Conservation (phyloP, 352 stramenopile genomes). For the Phytophthora litchii region DNA sequence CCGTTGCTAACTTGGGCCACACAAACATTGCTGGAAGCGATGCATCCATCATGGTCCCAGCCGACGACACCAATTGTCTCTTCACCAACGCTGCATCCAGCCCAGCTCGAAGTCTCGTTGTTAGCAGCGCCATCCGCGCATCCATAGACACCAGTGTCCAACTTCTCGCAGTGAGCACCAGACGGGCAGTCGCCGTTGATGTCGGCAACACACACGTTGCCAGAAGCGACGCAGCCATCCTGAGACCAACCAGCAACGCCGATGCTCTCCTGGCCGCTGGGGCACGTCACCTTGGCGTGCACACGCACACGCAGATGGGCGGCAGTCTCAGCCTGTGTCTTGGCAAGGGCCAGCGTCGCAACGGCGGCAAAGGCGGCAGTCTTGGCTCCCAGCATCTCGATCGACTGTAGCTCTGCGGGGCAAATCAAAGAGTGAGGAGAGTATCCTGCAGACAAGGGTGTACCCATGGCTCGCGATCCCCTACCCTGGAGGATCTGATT, state of each 20-base stretch:
- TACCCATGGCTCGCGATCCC: constrained; percentile 14
- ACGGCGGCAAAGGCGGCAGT: constrained; percentile 28
- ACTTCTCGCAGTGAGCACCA: too few species aligned
- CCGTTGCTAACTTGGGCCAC: constrained; percentile 33
- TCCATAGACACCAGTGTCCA: too few species aligned
- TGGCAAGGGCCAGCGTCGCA: constrained; percentile 26
- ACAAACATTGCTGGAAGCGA: constrained; percentile 21
- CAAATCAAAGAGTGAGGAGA: constrained; percentile 36
- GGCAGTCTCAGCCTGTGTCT: constrained; percentile 29
- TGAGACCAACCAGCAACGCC: constrained; percentile 20
- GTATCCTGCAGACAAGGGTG: constrained; percentile 6
- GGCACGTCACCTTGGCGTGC: constrained; percentile 21
- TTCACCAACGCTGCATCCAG: too few species aligned
- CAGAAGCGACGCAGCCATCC: constrained; percentile 7
- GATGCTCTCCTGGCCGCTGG: constrained; percentile 25
- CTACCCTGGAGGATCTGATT: constrained; percentile 6
- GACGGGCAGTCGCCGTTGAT: too few species aligned
- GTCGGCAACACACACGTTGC: neutral
- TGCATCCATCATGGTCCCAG: constrained; percentile 30
- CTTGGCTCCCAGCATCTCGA: constrained; percentile 44
- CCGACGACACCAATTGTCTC: constrained; percentile 4
- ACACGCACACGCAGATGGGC: constrained; percentile 39
- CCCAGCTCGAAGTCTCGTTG: too few species aligned
- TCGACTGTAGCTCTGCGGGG: constrained; percentile 4
- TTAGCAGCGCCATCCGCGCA: too few species aligned